Evolutionary conservation across 108 stramenopile species (phyloP).

Genomic region (Chaetoceros muelleri): DNA sequence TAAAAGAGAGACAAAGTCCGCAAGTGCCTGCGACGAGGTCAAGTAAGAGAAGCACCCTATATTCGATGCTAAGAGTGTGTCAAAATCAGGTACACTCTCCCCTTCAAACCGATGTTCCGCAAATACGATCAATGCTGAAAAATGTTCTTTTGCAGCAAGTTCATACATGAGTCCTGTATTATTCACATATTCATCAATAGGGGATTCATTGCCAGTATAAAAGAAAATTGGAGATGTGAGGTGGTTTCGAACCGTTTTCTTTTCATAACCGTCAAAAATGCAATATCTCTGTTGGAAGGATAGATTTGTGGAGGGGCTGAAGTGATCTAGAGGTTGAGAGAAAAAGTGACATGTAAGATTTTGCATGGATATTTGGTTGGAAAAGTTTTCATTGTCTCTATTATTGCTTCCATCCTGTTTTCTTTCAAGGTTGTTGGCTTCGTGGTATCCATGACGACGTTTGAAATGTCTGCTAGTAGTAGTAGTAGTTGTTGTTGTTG

Average conservation of each 20-base stretch:
- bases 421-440: too few species aligned
- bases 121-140: slow-evolving; percentile 72
- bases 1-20: slow-evolving; percentile 72
- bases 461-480: too few species aligned
- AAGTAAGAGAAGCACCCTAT: slow-evolving; percentile 29
- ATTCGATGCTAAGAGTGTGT: slow-evolving; percentile 6
- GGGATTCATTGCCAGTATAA: slow-evolving; percentile 83
- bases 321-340: slow-evolving; percentile 50
- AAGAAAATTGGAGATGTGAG: slow-evolving; percentile 62
- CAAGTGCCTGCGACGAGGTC: slow-evolving; percentile 59
- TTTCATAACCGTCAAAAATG: slow-evolving; percentile 11
- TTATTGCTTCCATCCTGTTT: too few species aligned
- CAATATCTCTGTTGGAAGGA: slow-evolving; percentile 35
- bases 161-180: slow-evolving; percentile 89
- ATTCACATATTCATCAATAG: slow-evolving; percentile 73
- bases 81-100: slow-evolving; percentile 21
- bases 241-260: not conserved
- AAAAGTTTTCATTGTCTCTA: too few species aligned
- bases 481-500: too few species aligned
- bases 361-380: slow-evolving; percentile 12
- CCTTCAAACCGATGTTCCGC: slow-evolving; percentile 90
- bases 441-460: too few species aligned
- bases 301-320: slow-evolving; percentile 24
- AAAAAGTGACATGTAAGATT: slow-evolving; percentile 34
- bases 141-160: slow-evolving; percentile 31